Conservation (phyloP, 306 rosid species). For the Leucaena leucocephala region DNA sequence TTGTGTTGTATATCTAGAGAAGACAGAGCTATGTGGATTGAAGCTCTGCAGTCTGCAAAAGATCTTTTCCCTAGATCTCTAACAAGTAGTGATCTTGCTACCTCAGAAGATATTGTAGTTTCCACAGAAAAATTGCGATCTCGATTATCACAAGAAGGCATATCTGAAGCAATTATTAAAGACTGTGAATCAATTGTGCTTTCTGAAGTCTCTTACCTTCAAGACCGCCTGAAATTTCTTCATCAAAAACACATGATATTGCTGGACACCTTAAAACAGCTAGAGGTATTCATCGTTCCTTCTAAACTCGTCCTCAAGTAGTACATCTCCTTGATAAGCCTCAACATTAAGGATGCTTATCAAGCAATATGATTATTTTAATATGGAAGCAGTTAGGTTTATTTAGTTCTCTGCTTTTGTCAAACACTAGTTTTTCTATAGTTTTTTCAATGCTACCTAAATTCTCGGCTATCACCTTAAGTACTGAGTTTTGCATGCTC, state of each 20-base stretch:
- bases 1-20: slow-evolving; percentile 79
- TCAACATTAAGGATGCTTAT: slow-evolving; percentile 19
- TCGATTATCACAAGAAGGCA: slow-evolving; percentile 80
- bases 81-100: slow-evolving; percentile 72
- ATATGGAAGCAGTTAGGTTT: slow-evolving; percentile 8
- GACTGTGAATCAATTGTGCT: slow-evolving; percentile 94
- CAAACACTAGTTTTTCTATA: slow-evolving; percentile 9
- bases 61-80: slow-evolving; percentile 88
- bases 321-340: slow-evolving; percentile 16
- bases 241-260: slow-evolving; percentile 75
- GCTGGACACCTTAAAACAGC: slow-evolving; percentile 80
- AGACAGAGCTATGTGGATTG: slow-evolving; percentile 89
- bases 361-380: slow-evolving; percentile 11
- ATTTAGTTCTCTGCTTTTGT: slow-evolving; percentile 18
- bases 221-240: slow-evolving; percentile 75
- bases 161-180: slow-evolving; percentile 62
- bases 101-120: slow-evolving; percentile 77
- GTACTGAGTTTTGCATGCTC: background rate
- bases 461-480: background rate
- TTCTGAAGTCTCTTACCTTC: slow-evolving; percentile 82
- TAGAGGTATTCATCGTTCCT: slow-evolving; percentile 68
- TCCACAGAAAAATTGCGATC: slow-evolving; percentile 89
- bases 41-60: slow-evolving; percentile 82
- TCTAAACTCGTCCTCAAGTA: slow-evolving; percentile 18
- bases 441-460: slow-evolving; percentile 5